Base-by-base conservation (phyloP, 495 filamentous ascomycete species). In the Lasiosphaeris hirsuta region DNA sequence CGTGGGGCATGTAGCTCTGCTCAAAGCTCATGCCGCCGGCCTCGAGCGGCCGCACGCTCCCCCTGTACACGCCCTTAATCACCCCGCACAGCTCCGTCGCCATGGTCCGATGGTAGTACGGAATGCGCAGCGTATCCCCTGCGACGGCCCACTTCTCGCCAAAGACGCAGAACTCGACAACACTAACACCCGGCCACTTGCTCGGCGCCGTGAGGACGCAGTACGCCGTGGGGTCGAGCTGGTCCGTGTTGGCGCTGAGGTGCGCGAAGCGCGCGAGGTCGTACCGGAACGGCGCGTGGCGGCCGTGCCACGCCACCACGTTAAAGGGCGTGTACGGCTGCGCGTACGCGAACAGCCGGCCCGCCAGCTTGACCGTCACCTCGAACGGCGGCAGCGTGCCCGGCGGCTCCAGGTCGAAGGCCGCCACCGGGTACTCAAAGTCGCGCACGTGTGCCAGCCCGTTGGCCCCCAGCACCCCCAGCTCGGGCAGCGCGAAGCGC, bases 221-320 rank as follows among this genome's bases (percentile, higher is more conserved):
- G 70, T 79, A 89, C 57, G 90, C 87, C 18, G 82, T 84, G 6
- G 87, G 87, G 63, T 90, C 87, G 0, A 84, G 83, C 61, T 90
- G 87, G 65, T 90, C 87, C 53, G 73, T 83, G 43, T 82, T 86
- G 61, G 87, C 79, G 45, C 84, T 84, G 37, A 90, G 82, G 48
- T 86, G 84, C 67, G 81, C 84, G 77, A 91, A 91, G 47, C 84
- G 84, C 3, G 81, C 82, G 0, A 90, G 78, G 64, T 90, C 87
- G 72, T 92, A 92, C 64, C 90, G 89, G 78, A 83, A 90, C 0
- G 87, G 88, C 56, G 86, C 86, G 69, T 88, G 88, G 57, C 41
- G 64, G 40, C 83, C 81, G 62, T 89, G 87, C 87, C 87, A 90
- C 13, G 86, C 84, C n/a, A 89, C 87, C 4, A 90, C 77, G 58